Base-by-base conservation (phyloP, 345 rosid genomes). In the Citrus hindsii region DNA sequence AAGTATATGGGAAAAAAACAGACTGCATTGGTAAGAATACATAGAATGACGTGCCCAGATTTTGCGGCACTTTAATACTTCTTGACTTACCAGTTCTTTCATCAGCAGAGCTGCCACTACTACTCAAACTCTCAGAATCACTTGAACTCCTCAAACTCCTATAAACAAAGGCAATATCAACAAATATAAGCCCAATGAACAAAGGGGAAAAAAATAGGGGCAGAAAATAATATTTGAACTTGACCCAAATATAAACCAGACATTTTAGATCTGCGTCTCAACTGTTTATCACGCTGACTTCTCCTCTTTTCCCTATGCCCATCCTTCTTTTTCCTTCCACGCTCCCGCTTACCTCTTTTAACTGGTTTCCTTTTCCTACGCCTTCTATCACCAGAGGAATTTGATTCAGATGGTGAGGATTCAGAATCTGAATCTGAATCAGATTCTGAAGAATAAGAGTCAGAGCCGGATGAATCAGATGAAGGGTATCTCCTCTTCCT, bases 381-480 rank as follows among this genome's bases (percentile, higher is more conserved):
- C 82, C 86, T 91, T 79, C 89, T 90, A 79, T 86, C 93, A 87
- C 93, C 85, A 27, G 98, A 89, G 67, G 94, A 91, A 83, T 95
- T 88, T 80, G 98, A 87, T 71, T 90, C 94, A 76, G 87, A 89
- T 22, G 77, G 65, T 8, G 89, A 91, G 37, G 90, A 82, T 80
- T 89, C 81, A 22, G 88, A 88, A 53, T 85, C 88, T 4, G 95
- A 91, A 69, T 79, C 84, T 28, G 90, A 89, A 75, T 82, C 93
- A 37, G 84, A 77, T 37, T 71, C 80, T 55, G 90, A 84, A 24
- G 88, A 86, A 66, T 74, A 70, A 55, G 93, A 87, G 71, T 80
- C 91, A 42, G 94, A 88, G 89, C 92, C 86, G 71, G 88, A 74
- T 27, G 94, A 94, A 82, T 91, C 98, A 30, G 99, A 92, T 64